These are phyloP conservation scores for Apiospora rasikravindrae DNA, from an alignment of 2,329 filamentous ascomycete genomes.

Conservation along the genomic window DNA sequence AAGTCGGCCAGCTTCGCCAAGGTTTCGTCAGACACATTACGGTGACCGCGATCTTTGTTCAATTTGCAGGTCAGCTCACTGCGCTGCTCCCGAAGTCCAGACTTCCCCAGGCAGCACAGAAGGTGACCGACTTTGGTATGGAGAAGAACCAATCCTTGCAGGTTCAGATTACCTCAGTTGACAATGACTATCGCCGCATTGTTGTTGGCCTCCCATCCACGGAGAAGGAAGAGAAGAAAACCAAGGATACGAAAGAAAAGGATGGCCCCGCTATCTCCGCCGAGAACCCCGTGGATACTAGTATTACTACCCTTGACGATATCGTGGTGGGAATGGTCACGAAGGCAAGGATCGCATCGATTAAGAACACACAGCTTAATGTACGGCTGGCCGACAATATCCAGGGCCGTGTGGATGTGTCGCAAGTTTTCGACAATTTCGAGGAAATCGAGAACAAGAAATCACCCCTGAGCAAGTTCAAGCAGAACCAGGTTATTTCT, in stretches of 20 bases:
- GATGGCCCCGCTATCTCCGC: constrained; percentile 44
- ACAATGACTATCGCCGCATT: constrained; percentile 73
- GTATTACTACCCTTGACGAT: constrained; percentile 70
- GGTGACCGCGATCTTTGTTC: constrained; percentile 81
- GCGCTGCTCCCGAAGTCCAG: constrained; percentile 82
- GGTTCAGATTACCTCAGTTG: constrained; percentile 74
- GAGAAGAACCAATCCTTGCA: constrained; percentile 76
- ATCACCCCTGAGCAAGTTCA: constrained; percentile 77
- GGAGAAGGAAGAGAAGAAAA: constrained; percentile 50
- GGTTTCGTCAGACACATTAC: constrained; percentile 90
- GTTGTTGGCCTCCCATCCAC: constrained; percentile 55
- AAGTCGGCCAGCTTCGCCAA: constrained; percentile 69
- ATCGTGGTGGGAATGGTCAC: constrained; percentile 74
- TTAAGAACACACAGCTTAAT: constrained; percentile 92
- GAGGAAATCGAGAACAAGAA: constrained; percentile 85
- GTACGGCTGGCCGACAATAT: constrained; percentile 86
- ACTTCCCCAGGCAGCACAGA: constrained; percentile 71
- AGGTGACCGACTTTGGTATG: constrained; percentile 77
- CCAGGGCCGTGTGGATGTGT: constrained; percentile 91
- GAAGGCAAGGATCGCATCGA: constrained; percentile 78
- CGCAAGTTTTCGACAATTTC: constrained; percentile 87
- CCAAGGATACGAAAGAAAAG: constrained; percentile 40
- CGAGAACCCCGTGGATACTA: constrained; percentile 64
- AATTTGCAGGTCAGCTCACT: constrained; percentile 78
- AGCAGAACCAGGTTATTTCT: constrained; percentile 70